phyloP scores from a whole-genome alignment of 1,284 basidiomycete genomes.

The Stereum hirsutum region DNA sequence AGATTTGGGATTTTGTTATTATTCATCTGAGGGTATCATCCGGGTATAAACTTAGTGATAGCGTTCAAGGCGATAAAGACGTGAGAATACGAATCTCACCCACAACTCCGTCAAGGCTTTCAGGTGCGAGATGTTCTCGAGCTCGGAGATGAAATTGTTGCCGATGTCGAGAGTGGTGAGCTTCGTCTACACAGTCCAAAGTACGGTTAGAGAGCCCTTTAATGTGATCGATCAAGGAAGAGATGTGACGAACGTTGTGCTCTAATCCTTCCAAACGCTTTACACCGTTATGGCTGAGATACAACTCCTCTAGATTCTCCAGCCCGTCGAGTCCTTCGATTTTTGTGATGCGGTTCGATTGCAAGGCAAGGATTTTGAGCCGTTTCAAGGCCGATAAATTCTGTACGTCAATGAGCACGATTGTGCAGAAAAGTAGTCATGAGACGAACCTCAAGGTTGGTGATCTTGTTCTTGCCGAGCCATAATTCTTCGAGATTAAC shows the following conservation, averaged over 20 bases:
- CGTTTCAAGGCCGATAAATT: constrained; percentile 58
- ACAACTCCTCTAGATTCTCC: constrained; percentile 79
- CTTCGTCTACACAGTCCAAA: constrained; percentile 39
- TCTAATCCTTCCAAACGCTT: constrained; percentile 81
- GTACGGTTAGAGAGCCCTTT: neutral
- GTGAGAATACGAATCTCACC: constrained; percentile 66
- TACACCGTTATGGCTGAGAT: constrained; percentile 92
- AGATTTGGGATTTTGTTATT: constrained; percentile 78
- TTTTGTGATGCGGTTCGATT: constrained; percentile 90
- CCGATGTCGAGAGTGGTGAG: constrained; percentile 86
- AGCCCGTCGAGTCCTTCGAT: constrained; percentile 74
- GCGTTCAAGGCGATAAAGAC: neutral
- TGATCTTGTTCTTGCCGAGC: constrained; percentile 97
- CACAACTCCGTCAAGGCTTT: constrained; percentile 82
- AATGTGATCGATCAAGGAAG: too few relatives aligned
- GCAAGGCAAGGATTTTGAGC: constrained; percentile 79
- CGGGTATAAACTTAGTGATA: neutral
- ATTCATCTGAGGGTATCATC: constrained; percentile 55
- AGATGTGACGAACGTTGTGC: constrained; percentile 52
- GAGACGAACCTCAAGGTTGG: constrained; percentile 66
- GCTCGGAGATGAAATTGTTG: constrained; percentile 71
- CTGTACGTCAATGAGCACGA: constrained; percentile 18
- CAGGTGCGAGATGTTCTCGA: constrained; percentile 81
- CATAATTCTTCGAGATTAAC: constrained; percentile 87
- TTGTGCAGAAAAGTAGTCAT: constrained; percentile 1